Evolutionary conservation across 2,329 filamentous ascomycete genomes (phyloP), one percentile per base, ranked within the genome.

Genomic region (Colletotrichum coccodes): DNA sequence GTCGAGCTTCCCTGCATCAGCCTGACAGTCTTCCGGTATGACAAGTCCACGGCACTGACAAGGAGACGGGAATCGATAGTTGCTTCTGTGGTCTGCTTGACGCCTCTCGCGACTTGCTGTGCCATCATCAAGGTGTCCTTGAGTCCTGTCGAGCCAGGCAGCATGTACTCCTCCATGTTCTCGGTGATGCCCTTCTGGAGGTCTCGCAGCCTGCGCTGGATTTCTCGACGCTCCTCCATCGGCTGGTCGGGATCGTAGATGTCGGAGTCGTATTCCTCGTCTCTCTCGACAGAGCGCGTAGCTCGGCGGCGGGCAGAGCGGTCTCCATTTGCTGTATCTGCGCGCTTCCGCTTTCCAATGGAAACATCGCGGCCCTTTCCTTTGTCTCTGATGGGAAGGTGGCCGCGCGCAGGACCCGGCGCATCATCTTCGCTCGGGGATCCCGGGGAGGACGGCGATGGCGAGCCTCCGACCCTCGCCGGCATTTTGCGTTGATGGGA

Each of bases 41-140:
- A 91, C 5, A 97, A 80, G 71, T 98, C 94, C 6, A 93, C 93
- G 1, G 93, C 90, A 71, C 88, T 90, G 56, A 97, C 92, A 4
- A 98, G 86, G 30, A 97, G 85, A n/a, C 93, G 90, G 0, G 95
- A 94, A 77, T 99, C 96, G 70, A 97, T 91, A 1, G 92, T 93
- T 1, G 96, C 96, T 78, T 98, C 96, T 2, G 91, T 90, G 0
- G 96, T 97, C 82, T 98, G 95, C 75, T 92, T 93, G 69, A 97
- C 91, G 72, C 89, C 85, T 64, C 85, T 84, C 70, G 91, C 90
- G 16, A 91, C 81, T 40, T 85, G 79, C 73, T 96, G 91, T 18
- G 92, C 91, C 71, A 87, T 86, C 28, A 87, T 79, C 28, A 98
- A 83, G 1, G 90, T 89, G 11, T 91, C 84, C 66, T 87, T 83